Percentiles rank a stretch among this genome's conserved stretches.
Conservation (phyloP, 345 rosid species). For the Hibiscus trionum region DNA sequence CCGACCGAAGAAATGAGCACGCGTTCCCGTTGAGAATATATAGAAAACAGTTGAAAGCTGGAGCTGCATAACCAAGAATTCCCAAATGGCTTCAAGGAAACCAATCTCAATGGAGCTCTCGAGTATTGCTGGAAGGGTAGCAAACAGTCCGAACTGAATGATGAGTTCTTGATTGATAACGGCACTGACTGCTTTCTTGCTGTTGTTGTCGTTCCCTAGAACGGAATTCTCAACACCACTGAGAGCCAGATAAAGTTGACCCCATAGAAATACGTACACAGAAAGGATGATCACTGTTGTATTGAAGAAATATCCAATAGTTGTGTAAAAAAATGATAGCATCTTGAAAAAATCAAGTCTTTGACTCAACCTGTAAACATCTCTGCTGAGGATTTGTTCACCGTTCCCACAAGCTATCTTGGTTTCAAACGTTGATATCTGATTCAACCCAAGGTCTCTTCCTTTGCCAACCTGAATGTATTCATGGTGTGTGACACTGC, state of each 20-base stretch:
- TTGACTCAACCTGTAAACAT: constrained; percentile 35
- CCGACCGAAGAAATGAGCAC: constrained; percentile 87
- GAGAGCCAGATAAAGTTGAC: neutral
- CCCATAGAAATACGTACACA: neutral
- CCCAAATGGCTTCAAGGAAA: constrained; percentile 82
- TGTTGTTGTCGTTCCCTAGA: constrained; percentile 30
- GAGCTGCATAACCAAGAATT: constrained; percentile 83
- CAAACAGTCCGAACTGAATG: constrained; percentile 85
- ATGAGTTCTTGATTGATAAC: constrained; percentile 86
- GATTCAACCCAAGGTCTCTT: constrained; percentile 81
- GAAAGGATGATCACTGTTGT: neutral
- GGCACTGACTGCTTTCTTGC: constrained; percentile 70
- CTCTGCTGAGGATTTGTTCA: constrained; percentile 86
- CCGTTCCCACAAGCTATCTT: constrained; percentile 91
- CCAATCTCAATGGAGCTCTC: constrained; percentile 90
- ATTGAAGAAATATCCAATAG: neutral
- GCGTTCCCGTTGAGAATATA: constrained; percentile 93
- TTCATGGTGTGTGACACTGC: constrained; percentile 2
- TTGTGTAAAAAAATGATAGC: neutral
- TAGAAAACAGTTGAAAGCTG: constrained; percentile 90
- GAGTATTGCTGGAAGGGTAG: constrained; percentile 87
- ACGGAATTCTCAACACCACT: neutral
- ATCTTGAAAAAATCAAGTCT: neutral
- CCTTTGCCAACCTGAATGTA: constrained; percentile 79
- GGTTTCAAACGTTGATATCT: constrained; percentile 76